Evolutionary conservation across 306 rosid genomes (phyloP).

Genomic region (Cercis canadensis): DNA sequence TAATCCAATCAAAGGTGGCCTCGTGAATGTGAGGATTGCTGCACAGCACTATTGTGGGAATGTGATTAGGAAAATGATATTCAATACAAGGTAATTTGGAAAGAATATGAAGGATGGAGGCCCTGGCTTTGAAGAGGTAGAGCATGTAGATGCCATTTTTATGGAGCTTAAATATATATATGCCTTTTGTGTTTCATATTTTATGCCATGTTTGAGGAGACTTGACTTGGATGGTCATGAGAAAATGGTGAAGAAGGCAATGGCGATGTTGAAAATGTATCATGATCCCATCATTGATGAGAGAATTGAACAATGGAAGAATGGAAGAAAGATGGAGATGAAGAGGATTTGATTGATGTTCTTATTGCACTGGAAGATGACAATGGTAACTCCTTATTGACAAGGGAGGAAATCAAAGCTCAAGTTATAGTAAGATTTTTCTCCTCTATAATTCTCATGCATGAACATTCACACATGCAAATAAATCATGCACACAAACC

Average conservation of each 20-base stretch:
- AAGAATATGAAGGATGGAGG: slow-evolving; percentile 37
- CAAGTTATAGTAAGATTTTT: slow-evolving; percentile 21
- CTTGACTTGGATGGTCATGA: slow-evolving; percentile 35
- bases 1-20: neutral
- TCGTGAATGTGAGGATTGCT: slow-evolving; percentile 10
- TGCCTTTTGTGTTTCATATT: slow-evolving; percentile 37
- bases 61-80: slow-evolving; percentile 23
- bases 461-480: neutral
- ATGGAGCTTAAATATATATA: neutral
- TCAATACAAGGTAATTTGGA: slow-evolving; percentile 31
- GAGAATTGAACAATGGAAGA: slow-evolving; percentile 33
- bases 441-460: no score
- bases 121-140: slow-evolving; percentile 34
- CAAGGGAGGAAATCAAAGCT: slow-evolving; percentile 36
- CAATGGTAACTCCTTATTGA: slow-evolving; percentile 17
- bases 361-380: slow-evolving; percentile 28
- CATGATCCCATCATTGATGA: slow-evolving; percentile 23
- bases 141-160: slow-evolving; percentile 26
- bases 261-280: no score
- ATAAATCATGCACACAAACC: no score
- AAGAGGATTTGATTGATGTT: slow-evolving; percentile 41
- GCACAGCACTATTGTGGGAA: slow-evolving; percentile 28
- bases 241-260: slow-evolving; percentile 16
- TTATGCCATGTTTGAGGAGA: slow-evolving; percentile 23
- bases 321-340: slow-evolving; percentile 30